phyloP scores from a whole-genome alignment of 1,139 yeast species.

The Groenewaldozyma sp. region DNA sequence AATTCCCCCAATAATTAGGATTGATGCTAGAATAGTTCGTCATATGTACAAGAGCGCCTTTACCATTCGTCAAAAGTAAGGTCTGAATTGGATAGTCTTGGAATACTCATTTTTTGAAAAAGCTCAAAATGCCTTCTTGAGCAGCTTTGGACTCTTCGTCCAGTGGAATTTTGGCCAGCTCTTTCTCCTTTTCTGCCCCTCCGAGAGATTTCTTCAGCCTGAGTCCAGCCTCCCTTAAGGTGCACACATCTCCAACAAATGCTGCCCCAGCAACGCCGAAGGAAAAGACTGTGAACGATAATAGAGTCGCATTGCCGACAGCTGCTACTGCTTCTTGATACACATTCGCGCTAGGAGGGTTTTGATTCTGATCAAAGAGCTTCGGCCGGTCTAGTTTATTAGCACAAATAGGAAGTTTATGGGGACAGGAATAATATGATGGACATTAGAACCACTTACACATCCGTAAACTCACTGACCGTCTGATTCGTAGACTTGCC shows the following conservation, averaged over 20 bases:
- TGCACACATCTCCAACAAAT: slow-evolving; percentile 70
- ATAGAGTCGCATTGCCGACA: slow-evolving; percentile 67
- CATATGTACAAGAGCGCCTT: not conserved
- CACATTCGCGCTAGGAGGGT: slow-evolving; percentile 73
- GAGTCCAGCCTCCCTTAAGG: slow-evolving; percentile 60
- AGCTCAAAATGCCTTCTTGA: slow-evolving; percentile 37
- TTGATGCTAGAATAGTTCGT: not conserved
- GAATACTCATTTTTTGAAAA: slow-evolving; percentile 10
- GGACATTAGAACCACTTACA: slow-evolving; percentile 44
- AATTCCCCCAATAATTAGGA: no score
- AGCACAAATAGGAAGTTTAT: slow-evolving; percentile 1
- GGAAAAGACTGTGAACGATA: slow-evolving; percentile 64
- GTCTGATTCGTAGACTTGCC: slow-evolving; percentile 64
- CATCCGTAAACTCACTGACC: slow-evolving; percentile 64
- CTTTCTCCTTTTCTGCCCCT: slow-evolving; percentile 40
- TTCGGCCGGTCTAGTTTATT: slow-evolving; percentile 48
- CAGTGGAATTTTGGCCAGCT: slow-evolving; percentile 45
- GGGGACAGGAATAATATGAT: not conserved
- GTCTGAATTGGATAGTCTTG: not conserved
- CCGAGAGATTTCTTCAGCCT: slow-evolving; percentile 61
- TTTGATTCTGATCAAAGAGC: slow-evolving; percentile 76
- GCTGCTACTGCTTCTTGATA: slow-evolving; percentile 83
- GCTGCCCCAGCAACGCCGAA: slow-evolving; percentile 68
- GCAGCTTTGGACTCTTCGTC: slow-evolving; percentile 57
- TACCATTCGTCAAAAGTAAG: no score